Conservation (phyloP, 306 rosid species). For the Trifolium repens region DNA sequence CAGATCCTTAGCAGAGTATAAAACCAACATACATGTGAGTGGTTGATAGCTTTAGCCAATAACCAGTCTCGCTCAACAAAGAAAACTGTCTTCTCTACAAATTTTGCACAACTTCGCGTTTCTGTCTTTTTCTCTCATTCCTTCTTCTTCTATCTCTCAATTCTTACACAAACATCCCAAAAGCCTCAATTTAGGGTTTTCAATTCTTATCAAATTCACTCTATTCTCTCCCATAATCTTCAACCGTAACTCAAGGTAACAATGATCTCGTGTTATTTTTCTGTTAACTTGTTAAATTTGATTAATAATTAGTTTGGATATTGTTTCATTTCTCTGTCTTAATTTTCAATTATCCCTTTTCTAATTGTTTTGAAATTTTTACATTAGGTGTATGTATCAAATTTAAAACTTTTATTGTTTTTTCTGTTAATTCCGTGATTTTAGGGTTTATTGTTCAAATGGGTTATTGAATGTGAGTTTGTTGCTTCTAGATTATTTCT, state of each 20-base stretch:
- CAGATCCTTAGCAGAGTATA: constrained; percentile 34
- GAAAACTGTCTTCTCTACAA: constrained; percentile 24
- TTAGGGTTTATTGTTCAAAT: constrained; percentile 41
- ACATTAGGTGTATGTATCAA: not conserved
- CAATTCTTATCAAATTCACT: constrained; percentile 24
- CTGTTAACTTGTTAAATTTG: constrained; percentile 28
- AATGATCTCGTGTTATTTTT: constrained; percentile 26
- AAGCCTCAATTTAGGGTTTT: constrained; percentile 40
- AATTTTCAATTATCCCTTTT: not conserved
- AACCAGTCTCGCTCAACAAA: constrained; percentile 34
- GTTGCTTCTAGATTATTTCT: not conserved
- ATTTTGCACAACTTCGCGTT: constrained; percentile 32
- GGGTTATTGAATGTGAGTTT: not conserved
- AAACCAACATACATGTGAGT: constrained; percentile 32
- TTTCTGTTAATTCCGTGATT: constrained; percentile 12
- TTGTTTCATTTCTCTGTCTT: constrained; percentile 36
- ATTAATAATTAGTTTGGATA: constrained; percentile 10
- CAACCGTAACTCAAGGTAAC: constrained; percentile 49
- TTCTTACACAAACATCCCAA: not conserved
- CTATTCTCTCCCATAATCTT: constrained; percentile 14
- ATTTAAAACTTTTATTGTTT: not conserved
- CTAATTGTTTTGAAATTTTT: not conserved
- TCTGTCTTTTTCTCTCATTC: constrained; percentile 26
- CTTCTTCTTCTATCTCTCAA: constrained; percentile 1
- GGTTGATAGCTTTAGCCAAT: constrained; percentile 40